phyloP scores from a whole-genome alignment of 768 basidiomycete genomes.

The Boletales sp. region DNA sequence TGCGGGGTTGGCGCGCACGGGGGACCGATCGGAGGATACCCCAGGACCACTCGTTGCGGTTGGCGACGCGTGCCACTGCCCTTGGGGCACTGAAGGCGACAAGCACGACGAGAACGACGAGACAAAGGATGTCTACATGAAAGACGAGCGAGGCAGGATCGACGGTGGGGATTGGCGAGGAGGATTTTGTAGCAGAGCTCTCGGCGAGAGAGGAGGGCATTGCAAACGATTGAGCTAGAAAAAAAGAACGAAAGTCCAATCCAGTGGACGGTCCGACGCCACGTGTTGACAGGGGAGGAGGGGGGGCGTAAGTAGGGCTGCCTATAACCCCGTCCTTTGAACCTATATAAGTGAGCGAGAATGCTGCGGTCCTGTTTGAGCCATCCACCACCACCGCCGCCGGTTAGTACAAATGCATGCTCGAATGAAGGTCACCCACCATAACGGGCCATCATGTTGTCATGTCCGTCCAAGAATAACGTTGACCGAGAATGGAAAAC shows the following conservation, averaged over 20 bases:
- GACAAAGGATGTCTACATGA: conserved; percentile 44
- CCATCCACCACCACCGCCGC: too few relatives aligned
- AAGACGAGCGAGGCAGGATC: conserved; percentile 22
- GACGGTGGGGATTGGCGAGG: not conserved
- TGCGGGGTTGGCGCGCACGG: conserved; percentile 1
- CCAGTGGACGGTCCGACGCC: not conserved
- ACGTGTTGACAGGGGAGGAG: too few relatives aligned
- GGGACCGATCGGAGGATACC: conserved; percentile 40
- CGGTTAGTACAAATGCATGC: too few relatives aligned
- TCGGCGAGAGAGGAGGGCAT: conserved; percentile 4
- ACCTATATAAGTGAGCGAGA: too few relatives aligned
- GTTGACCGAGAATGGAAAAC: too few relatives aligned
- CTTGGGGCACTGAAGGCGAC: conserved; percentile 46
- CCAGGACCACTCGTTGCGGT: conserved; percentile 46
- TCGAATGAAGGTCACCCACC: too few relatives aligned
- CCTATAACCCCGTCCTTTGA: too few relatives aligned
- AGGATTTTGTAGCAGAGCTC: not conserved
- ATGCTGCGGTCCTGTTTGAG: too few relatives aligned
- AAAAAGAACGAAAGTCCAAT: conserved; percentile 2
- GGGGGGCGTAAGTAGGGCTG: too few relatives aligned
- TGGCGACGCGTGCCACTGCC: conserved; percentile 47
- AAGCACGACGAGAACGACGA: conserved; percentile 38
- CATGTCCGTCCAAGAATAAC: too few relatives aligned
- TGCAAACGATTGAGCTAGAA: conserved; percentile 12
- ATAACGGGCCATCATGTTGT: too few relatives aligned